phyloP scores from a whole-genome alignment of 257 asterid genomes.

The Petunia axillaris region DNA sequence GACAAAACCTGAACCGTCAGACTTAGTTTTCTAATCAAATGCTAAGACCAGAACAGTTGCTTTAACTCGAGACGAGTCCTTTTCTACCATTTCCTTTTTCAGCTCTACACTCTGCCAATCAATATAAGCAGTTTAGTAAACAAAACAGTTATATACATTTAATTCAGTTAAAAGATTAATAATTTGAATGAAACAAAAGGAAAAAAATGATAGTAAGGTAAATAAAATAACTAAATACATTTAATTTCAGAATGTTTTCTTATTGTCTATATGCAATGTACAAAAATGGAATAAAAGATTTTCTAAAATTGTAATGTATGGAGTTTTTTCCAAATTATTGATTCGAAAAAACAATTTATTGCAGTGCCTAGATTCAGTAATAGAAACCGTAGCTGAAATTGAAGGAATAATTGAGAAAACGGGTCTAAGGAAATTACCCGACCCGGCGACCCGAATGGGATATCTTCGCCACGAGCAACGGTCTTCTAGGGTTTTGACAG shows the following conservation, averaged over 20 bases:
- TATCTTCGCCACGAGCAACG: neutral
- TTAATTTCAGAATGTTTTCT: neutral
- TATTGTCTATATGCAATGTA: neutral
- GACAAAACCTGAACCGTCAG: neutral
- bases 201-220: neutral
- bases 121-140: slow-evolving; percentile 1
- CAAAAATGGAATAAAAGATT: neutral
- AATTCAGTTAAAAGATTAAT: neutral
- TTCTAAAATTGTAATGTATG: neutral
- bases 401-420: neutral
- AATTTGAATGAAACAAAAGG: slow-evolving; percentile 4
- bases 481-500: neutral
- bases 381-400: neutral
- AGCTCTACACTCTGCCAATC: no score
- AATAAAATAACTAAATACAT: neutral
- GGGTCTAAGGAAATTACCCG: neutral
- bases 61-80: neutral
- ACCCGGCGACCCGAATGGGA: neutral
- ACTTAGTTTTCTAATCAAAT: neutral
- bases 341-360: neutral
- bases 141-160: neutral
- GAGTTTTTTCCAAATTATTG: neutral
- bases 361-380: neutral
- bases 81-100: no score
- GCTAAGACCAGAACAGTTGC: slow-evolving; percentile 8